Evolutionary conservation across 2,329 filamentous ascomycete genomes (phyloP).

Genomic region (Fusarium drepaniforme): DNA sequence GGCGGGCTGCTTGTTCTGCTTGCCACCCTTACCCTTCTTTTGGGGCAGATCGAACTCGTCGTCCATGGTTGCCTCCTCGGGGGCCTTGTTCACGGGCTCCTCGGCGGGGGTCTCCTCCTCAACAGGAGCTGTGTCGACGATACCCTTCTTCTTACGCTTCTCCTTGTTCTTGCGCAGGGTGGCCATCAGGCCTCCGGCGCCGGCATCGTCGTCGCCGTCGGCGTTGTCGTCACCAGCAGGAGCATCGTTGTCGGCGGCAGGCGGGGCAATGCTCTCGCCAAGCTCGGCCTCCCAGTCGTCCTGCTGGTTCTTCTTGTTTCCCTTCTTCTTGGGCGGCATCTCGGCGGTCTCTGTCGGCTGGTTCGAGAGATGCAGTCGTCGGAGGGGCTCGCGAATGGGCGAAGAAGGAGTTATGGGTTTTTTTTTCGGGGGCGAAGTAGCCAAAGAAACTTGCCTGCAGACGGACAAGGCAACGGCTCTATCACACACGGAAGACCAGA

Average conservation of each 20-base stretch:
- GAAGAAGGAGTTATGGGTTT: constrained; percentile 25
- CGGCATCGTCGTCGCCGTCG: constrained; percentile 64
- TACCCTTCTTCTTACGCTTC: constrained; percentile 92
- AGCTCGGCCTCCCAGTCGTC: constrained; percentile 97
- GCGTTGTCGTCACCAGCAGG: constrained; percentile 65
- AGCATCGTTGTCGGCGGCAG: constrained; percentile 59
- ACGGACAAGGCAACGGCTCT: constrained; percentile 29
- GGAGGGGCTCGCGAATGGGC: constrained; percentile 28
- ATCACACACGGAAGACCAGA: not conserved
- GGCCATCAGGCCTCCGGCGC: constrained; percentile 79
- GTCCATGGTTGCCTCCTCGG: constrained; percentile 84
- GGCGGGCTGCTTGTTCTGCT: constrained; percentile 53
- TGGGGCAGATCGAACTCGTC: constrained; percentile 88
- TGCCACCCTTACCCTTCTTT: constrained; percentile 77
- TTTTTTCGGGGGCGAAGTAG: constrained; percentile 24
- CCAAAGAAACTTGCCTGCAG: constrained; percentile 28
- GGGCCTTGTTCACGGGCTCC: constrained; percentile 72
- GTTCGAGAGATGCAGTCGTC: constrained; percentile 38
- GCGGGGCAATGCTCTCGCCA: constrained; percentile 79
- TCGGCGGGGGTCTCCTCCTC: constrained; percentile 74
- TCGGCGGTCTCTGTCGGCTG: constrained; percentile 48
- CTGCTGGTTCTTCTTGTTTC: constrained; percentile 81
- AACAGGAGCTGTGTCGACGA: constrained; percentile 68
- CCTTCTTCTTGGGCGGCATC: constrained; percentile 97
- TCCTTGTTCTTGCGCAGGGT: constrained; percentile 85